Conservation (phyloP, 2,329 filamentous ascomycete species). For the Penicillium olsonii region DNA sequence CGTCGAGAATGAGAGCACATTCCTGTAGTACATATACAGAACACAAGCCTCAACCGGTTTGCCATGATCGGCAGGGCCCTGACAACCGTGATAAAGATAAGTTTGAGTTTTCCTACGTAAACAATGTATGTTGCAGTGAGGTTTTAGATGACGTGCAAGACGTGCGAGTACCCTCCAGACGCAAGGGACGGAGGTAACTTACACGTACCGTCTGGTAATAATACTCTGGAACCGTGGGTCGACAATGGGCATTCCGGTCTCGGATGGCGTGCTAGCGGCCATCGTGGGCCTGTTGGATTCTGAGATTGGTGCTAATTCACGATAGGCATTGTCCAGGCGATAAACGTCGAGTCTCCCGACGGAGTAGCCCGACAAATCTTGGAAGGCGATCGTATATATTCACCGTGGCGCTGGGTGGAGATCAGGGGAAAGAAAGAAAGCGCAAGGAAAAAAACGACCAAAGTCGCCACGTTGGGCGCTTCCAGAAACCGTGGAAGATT, state of each 20-base stretch:
- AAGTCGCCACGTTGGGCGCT: slow-evolving; percentile 13
- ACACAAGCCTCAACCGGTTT: slow-evolving; percentile 7
- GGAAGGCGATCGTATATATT: neutral
- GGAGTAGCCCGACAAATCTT: neutral
- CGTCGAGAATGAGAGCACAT: neutral
- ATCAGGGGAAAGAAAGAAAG: slow-evolving; percentile 8
- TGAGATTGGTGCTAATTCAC: slow-evolving; percentile 12
- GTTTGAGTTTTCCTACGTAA: slow-evolving; percentile 1
- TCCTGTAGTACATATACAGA: neutral
- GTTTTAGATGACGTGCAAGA: slow-evolving; percentile 19
- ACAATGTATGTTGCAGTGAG: neutral
- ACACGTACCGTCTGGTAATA: neutral
- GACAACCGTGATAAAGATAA: too few relatives aligned
- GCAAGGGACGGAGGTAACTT: slow-evolving; percentile 17
- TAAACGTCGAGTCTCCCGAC: neutral
- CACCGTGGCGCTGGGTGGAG: slow-evolving; percentile 4
- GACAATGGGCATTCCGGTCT: slow-evolving; percentile 22
- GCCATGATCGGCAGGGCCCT: slow-evolving; percentile 12
- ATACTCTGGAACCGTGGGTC: slow-evolving; percentile 21
- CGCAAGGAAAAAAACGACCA: neutral
- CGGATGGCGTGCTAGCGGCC: slow-evolving; percentile 23
- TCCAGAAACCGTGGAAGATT: slow-evolving; percentile 11
- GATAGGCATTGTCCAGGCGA: neutral
- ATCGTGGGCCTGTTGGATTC: slow-evolving; percentile 14
- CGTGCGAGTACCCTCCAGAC: slow-evolving; percentile 7